Base-by-base conservation (phyloP, 257 asterid species). In the Knoxia roxburghii region DNA sequence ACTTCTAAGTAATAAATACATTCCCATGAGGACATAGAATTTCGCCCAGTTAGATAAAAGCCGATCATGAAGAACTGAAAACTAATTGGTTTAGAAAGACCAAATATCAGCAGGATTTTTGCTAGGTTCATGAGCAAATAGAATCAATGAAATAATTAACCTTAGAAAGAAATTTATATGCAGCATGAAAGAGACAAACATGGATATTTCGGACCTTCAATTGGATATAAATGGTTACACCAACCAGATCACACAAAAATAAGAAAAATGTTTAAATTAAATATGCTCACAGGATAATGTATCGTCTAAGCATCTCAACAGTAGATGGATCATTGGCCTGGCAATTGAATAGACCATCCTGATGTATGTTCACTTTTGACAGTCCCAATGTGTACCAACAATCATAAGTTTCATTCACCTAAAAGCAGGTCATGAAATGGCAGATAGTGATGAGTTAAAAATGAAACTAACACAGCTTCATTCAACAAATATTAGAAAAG, bases 371-470 rank as follows among this genome's bases (percentile, higher is more conserved):
- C 73, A 93, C 96, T 81, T 79, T 86, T 68, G 97, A 79, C 61
- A 88, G 73, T 35, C 97, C 97, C 72, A 85, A 58, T 27, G 90
- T 79, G 75, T 93, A 93, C 97, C 95, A 85, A 86, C 99, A 93
- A 75, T 86, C 84, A 18, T 90, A 93, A 46, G 97, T 90, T 75
- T 76, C 95, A 80, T 93, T 93, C 65, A 93, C 94, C 99, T 93
- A 73, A 57, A 73, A 63, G 79, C 52, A 72, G 6, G 76, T 51
- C 13, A 56, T 71, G 51, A 72, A 63, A 64, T 29, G 18, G 56
- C 24, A 39, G 58, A 17, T 27, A 46, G 3, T 0, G 15, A 7
- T 64, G 10, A 29, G 50, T 6, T 2, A 15, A 10, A 64, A 64
- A 14, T 52, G 35, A 67, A 52, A 52, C 1, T 4, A 30, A 10